Conservation (phyloP, 2,329 filamentous ascomycete species). For the Colletotrichum trifolii region DNA sequence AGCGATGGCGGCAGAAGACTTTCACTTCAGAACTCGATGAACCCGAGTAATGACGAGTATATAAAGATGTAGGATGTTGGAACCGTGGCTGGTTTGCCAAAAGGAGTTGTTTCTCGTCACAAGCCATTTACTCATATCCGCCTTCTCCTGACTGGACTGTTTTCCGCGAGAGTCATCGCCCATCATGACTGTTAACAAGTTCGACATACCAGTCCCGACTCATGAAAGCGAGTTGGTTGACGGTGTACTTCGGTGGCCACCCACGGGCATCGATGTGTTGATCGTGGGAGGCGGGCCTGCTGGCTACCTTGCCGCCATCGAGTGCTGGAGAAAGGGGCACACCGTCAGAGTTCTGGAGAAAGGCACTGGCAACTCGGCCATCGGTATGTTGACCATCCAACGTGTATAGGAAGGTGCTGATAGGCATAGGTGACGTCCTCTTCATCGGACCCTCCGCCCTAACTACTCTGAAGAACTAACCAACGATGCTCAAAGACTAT, state of each 20-base stretch:
- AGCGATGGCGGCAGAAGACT: no score
- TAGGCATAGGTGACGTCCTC: no score
- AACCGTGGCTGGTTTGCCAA: no score
- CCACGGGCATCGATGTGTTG: neutral
- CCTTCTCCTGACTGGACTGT: no score
- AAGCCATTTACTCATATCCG: no score
- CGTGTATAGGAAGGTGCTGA: neutral
- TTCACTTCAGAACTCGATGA: no score
- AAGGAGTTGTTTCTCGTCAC: no score
- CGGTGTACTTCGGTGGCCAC: no score
- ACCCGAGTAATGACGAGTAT: no score
- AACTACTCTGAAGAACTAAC: slow-evolving; percentile 2
- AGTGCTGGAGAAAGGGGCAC: slow-evolving; percentile 23
- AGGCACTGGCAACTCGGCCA: slow-evolving; percentile 6
- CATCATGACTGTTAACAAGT: neutral
- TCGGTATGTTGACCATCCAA: neutral
- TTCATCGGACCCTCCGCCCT: fast-evolving
- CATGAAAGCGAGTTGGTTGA: neutral
- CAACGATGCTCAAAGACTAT: slow-evolving; percentile 10
- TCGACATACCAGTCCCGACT: neutral
- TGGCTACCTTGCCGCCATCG: slow-evolving; percentile 12
- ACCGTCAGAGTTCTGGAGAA: slow-evolving; percentile 3
- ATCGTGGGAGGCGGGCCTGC: slow-evolving; percentile 3
- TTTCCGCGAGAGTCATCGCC: neutral
- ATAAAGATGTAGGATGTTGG: no score